Evolutionary conservation across 192 early-diverging fungal genomes (phyloP).

Genomic region (Coemansia sp.): DNA sequence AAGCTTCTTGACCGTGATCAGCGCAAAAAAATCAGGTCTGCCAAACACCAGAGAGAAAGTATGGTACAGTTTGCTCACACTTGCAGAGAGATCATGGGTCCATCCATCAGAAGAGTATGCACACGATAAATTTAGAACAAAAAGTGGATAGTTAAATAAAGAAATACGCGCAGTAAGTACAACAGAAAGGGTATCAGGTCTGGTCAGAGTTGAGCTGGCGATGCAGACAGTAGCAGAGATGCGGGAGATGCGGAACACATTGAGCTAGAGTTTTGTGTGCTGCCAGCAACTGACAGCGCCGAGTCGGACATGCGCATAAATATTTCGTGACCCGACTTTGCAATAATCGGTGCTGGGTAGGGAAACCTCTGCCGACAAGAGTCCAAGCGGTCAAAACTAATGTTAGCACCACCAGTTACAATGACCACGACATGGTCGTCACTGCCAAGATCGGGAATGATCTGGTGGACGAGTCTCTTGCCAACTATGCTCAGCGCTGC

Average conservation of each 20-base stretch:
- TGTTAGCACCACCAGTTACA: slow-evolving; percentile 71
- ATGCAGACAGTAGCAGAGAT: background rate
- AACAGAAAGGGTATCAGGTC: background rate
- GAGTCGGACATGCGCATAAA: slow-evolving; percentile 55
- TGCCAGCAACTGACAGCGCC: slow-evolving; percentile 11
- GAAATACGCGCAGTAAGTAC: background rate
- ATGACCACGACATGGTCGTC: slow-evolving; percentile 68
- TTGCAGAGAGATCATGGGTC: background rate
- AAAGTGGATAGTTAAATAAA: background rate
- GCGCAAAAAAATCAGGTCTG: background rate
- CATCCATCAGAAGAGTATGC: background rate
- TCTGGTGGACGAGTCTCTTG: slow-evolving; percentile 64
- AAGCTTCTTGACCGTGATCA: background rate
- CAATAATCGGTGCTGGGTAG: slow-evolving; percentile 65
- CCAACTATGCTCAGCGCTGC: slow-evolving; percentile 65
- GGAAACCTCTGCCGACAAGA: slow-evolving; percentile 62
- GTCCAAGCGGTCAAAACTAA: slow-evolving; percentile 62
- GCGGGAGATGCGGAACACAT: background rate
- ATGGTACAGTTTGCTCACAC: background rate
- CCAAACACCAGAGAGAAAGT: background rate
- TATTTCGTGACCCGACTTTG: slow-evolving; percentile 71
- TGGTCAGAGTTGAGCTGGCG: background rate
- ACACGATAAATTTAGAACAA: background rate
- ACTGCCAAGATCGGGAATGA: slow-evolving; percentile 59
- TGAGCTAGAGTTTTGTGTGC: background rate